phyloP scores from a whole-genome alignment of 2,329 filamentous ascomycete species.

The Pseudogymnoascus sp. region DNA sequence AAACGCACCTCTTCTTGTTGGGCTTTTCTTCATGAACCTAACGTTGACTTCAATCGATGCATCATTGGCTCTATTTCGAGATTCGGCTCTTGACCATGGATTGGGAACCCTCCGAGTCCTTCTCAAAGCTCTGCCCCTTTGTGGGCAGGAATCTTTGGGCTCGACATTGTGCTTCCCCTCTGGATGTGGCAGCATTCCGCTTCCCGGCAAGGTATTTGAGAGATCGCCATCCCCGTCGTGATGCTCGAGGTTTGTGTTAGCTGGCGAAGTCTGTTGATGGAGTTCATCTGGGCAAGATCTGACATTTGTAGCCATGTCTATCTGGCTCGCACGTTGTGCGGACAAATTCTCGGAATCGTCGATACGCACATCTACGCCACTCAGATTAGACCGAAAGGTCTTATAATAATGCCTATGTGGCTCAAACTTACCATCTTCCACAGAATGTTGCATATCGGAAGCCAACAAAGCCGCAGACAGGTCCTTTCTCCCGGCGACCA shows the following conservation, averaged over 20 bases:
- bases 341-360: not conserved
- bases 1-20: slow-evolving; percentile 17
- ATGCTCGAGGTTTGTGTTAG: not conserved
- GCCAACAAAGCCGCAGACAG: not conserved
- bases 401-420: not conserved
- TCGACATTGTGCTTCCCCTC: not conserved
- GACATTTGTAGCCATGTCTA: not conserved
- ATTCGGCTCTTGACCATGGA: slow-evolving; percentile 26
- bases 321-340: not conserved
- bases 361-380: not conserved
- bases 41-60: slow-evolving; percentile 25
- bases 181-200: not conserved
- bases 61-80: slow-evolving; percentile 19
- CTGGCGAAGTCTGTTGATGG: not conserved
- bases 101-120: slow-evolving; percentile 20
- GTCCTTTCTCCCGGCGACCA: slow-evolving; percentile 23
- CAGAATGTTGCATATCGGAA: not conserved
- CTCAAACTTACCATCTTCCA: not conserved
- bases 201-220: not conserved
- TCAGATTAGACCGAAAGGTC: not conserved
- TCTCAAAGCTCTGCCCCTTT: slow-evolving; percentile 24
- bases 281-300: not conserved
- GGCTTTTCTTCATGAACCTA: slow-evolving; percentile 23
- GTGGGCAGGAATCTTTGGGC: not conserved
- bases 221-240: not conserved